Conservation (phyloP, 345 rosid species). For the Dimocarpus longan region DNA sequence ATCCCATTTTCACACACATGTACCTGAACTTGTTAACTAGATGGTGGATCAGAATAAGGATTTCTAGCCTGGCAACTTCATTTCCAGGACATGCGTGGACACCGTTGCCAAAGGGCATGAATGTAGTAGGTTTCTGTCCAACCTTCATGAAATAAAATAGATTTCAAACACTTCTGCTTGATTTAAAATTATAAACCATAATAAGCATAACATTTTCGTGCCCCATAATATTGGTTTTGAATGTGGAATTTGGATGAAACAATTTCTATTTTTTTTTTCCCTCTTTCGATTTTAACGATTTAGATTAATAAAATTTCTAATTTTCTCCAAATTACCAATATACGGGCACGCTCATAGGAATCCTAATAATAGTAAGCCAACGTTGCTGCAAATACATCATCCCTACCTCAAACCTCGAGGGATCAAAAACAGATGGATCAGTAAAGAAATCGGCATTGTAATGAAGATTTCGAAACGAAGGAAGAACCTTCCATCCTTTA, state of each 20-base stretch:
- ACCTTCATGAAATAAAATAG: conserved; percentile 22
- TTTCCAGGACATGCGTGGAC: conserved; percentile 56
- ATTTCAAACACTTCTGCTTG: neutral
- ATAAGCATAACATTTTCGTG: too few relatives aligned
- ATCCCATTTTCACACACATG: too few relatives aligned
- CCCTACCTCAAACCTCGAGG: conserved; percentile 55
- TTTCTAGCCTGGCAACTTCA: conserved; percentile 58
- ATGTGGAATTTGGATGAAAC: neutral
- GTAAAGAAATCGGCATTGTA: conserved; percentile 46
- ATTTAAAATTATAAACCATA: too few relatives aligned
- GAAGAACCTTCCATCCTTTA: conserved; percentile 64
- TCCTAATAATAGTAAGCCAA: too few relatives aligned
- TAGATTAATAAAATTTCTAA: too few relatives aligned
- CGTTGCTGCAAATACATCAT: too few relatives aligned
- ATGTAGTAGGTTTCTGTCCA: conserved; percentile 44
- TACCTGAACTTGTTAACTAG: conserved; percentile 55
- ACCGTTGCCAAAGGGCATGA: conserved; percentile 57
- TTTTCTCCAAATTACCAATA: neutral
- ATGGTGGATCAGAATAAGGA: conserved; percentile 46
- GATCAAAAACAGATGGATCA: conserved; percentile 46
- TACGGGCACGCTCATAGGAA: neutral
- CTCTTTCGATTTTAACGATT: too few relatives aligned
- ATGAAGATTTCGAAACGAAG: conserved; percentile 55
- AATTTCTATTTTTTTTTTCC: too few relatives aligned
- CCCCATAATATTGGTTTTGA: too few relatives aligned